Percentiles rank a stretch among this genome's conserved stretches.
Evolutionary conservation across 768 basidiomycete species (phyloP).

Genomic region (Wakefieldia striispora): DNA sequence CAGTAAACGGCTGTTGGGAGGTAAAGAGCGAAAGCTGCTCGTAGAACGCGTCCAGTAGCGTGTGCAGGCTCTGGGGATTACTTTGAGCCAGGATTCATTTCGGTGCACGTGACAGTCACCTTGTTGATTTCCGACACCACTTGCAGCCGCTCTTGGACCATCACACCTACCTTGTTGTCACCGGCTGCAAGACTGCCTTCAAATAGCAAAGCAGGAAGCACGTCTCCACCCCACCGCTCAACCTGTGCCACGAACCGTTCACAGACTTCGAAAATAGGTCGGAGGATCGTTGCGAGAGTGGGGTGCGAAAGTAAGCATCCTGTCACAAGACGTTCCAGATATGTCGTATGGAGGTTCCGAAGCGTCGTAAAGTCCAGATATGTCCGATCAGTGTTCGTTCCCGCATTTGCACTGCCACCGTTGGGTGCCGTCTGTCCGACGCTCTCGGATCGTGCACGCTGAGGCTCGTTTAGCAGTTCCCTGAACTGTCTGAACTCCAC

Average conservation of each 20-base stretch:
- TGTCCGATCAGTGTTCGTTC: slow-evolving; percentile 24
- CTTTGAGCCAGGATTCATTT: background rate
- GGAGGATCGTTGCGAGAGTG: slow-evolving; percentile 57
- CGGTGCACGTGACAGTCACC: slow-evolving; percentile 38
- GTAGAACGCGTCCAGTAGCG: slow-evolving; percentile 72
- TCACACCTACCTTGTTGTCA: slow-evolving; percentile 57
- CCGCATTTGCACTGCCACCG: slow-evolving; percentile 15
- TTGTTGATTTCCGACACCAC: slow-evolving; percentile 76
- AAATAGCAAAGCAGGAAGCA: slow-evolving; percentile 77
- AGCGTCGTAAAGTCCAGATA: slow-evolving; percentile 84
- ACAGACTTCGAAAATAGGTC: slow-evolving; percentile 77
- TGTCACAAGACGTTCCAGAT: slow-evolving; percentile 73
- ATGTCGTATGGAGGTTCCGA: slow-evolving; percentile 76
- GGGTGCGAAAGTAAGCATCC: slow-evolving; percentile 77
- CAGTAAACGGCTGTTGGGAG: slow-evolving; percentile 67
- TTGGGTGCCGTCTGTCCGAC: slow-evolving; percentile 10
- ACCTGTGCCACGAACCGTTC: slow-evolving; percentile 86
- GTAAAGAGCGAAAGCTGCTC: slow-evolving; percentile 75
- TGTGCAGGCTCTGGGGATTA: slow-evolving; percentile 57
- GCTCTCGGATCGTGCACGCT: slow-evolving; percentile 20
- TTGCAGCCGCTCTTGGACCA: slow-evolving; percentile 68
- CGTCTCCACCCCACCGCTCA: slow-evolving; percentile 90
- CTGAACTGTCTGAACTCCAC: slow-evolving; percentile 76
- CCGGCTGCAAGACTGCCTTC: slow-evolving; percentile 69
- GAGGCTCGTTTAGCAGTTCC: slow-evolving; percentile 43